Evolutionary conservation across 768 basidiomycete species (phyloP), one percentile per base, ranked within the genome.

Genomic region (Tulasnella calospora): DNA sequence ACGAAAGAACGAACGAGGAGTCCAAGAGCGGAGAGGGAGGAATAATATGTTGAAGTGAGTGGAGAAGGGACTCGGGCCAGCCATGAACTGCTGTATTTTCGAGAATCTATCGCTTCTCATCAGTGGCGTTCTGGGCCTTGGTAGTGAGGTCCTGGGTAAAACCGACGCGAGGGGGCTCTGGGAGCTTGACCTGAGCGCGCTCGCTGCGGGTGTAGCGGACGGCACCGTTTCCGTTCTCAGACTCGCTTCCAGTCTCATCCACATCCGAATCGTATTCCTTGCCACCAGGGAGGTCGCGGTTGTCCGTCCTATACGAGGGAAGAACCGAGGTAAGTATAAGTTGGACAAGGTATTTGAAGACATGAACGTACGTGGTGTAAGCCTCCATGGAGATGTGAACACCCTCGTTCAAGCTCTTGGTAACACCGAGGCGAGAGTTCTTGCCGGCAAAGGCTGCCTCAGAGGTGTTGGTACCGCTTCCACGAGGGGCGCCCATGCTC

Each of bases 311-410:
- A 40, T 15, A 40, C 30, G 2, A 72, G 61, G 12, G 15, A 35
- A 27, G 61, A 30, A 57, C 2, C 7, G 3, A 13, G 61, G 61
- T 67, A 6, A 67, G 61, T 17, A 35, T 33, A 17, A 27, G 61
- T 35, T 30, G 4, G 61, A 67, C 21, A 19, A 15, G 0, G 8
- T 0, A 2, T 0, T 15, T 67, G 61, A 67, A 35, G 73, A 5
- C 41, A 23, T 8, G 74, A 51, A 57, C 75, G 0, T 76, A 71
- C 41, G 71, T 78, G 6, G 77, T 71, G 69, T 78, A 78, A n/a
- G 77, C 77, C 55, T 78, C 77, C 77, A 73, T 78, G 40, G 77
- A 78, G 77, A 78, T 78, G 71, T 78, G 77, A 13, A 78, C 71
- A 46, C 77, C 77, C 44, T 71, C 55, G 44, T 75, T 51, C 38